Percentiles rank a stretch among this genome's conserved stretches.
These are phyloP conservation scores for Lentinula boryana DNA, from an alignment of 768 basidiomycete genomes.

Conservation along the genomic window DNA sequence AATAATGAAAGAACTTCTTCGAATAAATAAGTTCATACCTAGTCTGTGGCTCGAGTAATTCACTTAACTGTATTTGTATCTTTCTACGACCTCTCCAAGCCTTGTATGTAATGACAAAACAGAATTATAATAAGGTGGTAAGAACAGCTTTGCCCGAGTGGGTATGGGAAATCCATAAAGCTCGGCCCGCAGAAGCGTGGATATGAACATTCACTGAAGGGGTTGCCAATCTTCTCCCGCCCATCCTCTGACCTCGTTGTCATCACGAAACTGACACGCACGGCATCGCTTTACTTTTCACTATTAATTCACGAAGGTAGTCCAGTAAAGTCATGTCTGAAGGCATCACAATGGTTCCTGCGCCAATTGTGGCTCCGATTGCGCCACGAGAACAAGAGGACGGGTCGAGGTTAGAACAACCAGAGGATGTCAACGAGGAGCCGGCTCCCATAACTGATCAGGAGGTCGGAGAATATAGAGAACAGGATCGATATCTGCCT, in stretches of 20 bases:
- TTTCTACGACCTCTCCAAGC: not conserved
- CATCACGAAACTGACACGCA: not conserved
- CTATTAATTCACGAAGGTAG: not conserved
- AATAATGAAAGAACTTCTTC: not conserved
- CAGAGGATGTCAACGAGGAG: conserved; percentile 41
- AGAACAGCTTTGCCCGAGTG: not conserved
- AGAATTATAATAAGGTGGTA: not conserved
- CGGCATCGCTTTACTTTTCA: not conserved
- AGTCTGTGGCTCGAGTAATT: not conserved
- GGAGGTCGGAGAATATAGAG: conserved; percentile 90
- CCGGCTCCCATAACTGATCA: conserved; percentile 81
- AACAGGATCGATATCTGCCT: conserved; percentile 93
- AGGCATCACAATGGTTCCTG: not conserved
- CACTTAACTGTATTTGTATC: not conserved
- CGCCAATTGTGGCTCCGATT: not conserved
- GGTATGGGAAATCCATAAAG: not conserved
- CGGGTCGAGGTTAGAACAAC: conserved; percentile 24
- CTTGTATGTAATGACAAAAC: not conserved
- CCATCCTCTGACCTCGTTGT: not conserved
- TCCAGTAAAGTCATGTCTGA: not conserved
- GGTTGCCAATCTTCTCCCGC: not conserved
- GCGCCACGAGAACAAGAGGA: conserved; percentile 14
- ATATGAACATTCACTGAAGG: not conserved
- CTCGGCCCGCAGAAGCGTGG: not conserved
- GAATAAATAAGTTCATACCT: not conserved